Conservation (phyloP, 2,329 filamentous ascomycete genomes). For the Dothidotthia symphoricarpi region DNA sequence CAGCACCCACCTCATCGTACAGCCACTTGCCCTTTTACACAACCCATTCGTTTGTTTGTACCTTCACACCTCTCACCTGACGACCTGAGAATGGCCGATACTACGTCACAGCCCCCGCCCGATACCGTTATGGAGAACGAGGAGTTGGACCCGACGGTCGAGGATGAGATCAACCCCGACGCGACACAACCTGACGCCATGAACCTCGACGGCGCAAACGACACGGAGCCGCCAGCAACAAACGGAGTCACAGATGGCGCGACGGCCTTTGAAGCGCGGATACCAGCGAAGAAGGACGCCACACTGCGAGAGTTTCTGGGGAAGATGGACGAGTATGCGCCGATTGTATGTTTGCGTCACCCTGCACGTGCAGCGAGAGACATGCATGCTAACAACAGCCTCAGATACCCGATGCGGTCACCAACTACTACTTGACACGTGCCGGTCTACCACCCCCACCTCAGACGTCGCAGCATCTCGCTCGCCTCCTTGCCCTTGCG, state of each 20-base stretch:
- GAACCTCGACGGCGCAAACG: slow-evolving; percentile 45
- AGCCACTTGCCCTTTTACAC: slow-evolving; percentile 2
- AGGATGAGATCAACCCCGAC: slow-evolving; percentile 44
- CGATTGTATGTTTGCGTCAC: slow-evolving; percentile 66
- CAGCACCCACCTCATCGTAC: slow-evolving; percentile 7
- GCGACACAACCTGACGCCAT: slow-evolving; percentile 40
- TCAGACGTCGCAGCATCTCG: slow-evolving; percentile 84
- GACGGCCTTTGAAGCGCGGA: slow-evolving; percentile 57
- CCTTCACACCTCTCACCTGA: slow-evolving; percentile 3
- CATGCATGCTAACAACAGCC: slow-evolving; percentile 10
- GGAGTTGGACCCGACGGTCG: slow-evolving; percentile 43
- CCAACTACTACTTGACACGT: slow-evolving; percentile 95
- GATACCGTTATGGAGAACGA: slow-evolving; percentile 36
- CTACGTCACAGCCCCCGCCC: slow-evolving; percentile 28
- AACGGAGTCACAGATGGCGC: slow-evolving; percentile 47
- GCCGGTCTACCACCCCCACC: slow-evolving; percentile 91
- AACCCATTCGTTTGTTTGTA: not conserved
- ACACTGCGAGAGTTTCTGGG: slow-evolving; percentile 87
- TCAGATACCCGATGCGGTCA: slow-evolving; percentile 95
- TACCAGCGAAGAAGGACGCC: slow-evolving; percentile 83
- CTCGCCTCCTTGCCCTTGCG: slow-evolving; percentile 90
- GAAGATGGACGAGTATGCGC: slow-evolving; percentile 98
- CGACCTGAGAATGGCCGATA: slow-evolving; percentile 32
- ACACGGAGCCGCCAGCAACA: slow-evolving; percentile 30
- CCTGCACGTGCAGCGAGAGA: not conserved